Evolutionary conservation across 2,329 filamentous ascomycete species (phyloP).

Genomic region (Pseudogymnoascus pannorum): DNA sequence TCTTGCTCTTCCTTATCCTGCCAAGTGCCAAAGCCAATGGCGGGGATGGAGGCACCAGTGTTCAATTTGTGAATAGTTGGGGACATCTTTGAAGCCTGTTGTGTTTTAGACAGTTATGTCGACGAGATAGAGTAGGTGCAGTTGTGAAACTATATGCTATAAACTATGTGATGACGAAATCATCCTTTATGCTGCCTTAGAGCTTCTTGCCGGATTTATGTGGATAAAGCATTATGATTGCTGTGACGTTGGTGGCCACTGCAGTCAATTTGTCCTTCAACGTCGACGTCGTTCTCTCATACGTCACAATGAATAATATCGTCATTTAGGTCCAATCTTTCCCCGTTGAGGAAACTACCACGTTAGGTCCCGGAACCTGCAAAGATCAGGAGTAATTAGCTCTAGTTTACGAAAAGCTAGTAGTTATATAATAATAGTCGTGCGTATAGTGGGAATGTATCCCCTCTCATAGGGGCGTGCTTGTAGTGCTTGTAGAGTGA

Average conservation of each 20-base stretch:
- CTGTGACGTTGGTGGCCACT: neutral
- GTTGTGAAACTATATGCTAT: neutral
- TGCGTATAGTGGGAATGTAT: neutral
- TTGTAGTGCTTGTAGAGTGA: no score
- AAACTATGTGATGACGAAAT: constrained; percentile 1
- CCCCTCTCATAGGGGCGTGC: neutral
- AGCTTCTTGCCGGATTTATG: neutral
- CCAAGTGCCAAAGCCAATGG: constrained; percentile 37
- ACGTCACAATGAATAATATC: constrained; percentile 4
- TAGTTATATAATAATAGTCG: neutral
- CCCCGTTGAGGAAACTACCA: neutral
- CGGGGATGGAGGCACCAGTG: constrained; percentile 35
- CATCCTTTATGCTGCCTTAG: neutral
- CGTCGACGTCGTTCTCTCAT: constrained; percentile 1
- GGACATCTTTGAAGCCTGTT: neutral
- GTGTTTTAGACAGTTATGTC: neutral
- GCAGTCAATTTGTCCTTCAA: neutral
- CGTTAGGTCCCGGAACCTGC: neutral
- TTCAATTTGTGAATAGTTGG: constrained; percentile 33
- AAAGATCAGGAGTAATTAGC: neutral
- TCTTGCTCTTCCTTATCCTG: constrained; percentile 37
- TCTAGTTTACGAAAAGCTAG: neutral
- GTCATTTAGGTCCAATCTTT: neutral
- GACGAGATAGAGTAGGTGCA: neutral
- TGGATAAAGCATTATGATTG: neutral